Percentiles rank a stretch among this genome's conserved stretches.
These are phyloP conservation scores for Populus hybrid DNA, from an alignment of 441 rosid genomes.

Conservation along the genomic window DNA sequence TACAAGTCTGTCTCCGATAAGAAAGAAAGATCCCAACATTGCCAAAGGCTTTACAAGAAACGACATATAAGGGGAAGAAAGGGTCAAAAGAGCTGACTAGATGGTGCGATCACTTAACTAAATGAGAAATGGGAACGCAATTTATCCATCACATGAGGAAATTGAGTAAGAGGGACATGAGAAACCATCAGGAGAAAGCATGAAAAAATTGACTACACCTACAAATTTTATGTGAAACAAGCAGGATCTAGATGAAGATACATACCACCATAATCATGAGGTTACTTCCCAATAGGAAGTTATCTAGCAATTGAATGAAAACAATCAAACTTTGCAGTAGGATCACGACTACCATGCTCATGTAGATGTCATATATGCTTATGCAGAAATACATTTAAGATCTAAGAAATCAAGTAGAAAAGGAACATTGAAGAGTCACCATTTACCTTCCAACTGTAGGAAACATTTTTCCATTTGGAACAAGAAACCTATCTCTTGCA, in stretches of 20 bases:
- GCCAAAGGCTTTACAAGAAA: not conserved
- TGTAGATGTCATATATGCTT: too few species aligned
- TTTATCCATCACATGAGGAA: not conserved
- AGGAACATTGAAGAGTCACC: not conserved
- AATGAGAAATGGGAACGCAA: not conserved
- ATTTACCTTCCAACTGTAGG: slow-evolving; percentile 86
- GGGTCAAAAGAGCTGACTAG: not conserved
- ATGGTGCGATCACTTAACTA: not conserved
- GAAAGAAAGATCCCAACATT: not conserved
- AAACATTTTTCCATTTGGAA: slow-evolving; percentile 83
- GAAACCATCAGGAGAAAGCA: not conserved
- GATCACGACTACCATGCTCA: too few species aligned
- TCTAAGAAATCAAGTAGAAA: not conserved
- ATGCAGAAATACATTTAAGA: not conserved
- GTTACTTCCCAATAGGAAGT: not conserved
- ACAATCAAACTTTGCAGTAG: not conserved
- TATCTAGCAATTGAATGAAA: slow-evolving; percentile 2
- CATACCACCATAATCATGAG: not conserved
- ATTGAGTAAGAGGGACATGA: too few species aligned
- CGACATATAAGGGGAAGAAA: not conserved
- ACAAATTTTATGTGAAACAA: not conserved
- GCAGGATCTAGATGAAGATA: not conserved
- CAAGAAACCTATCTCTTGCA: slow-evolving; percentile 91
- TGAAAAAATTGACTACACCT: not conserved
- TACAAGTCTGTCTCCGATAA: not conserved